A percentile compares a stretch with the other conserved stretches of the same genome.
Evolutionary conservation across 140 eudicot species (phyloP).

Genomic region (Eryngium alpinum): DNA sequence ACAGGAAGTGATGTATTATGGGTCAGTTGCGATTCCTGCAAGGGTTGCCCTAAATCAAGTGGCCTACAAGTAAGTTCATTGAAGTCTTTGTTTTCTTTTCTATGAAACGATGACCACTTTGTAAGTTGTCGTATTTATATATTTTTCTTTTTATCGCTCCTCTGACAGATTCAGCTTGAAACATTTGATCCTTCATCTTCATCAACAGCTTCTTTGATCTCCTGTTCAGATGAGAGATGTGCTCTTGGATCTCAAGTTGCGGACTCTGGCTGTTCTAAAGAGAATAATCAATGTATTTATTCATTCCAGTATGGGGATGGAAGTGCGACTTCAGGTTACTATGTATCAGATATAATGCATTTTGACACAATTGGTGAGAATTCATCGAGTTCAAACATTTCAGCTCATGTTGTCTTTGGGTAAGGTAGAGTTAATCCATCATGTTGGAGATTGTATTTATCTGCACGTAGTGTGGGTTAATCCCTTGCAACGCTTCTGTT

Average conservation of each 20-base stretch:
- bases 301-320: conserved; percentile 79
- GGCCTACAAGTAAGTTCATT: conserved; percentile 65
- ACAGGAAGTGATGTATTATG: conserved; percentile 91
- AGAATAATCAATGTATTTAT: conserved; percentile 45
- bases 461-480: conserved; percentile 9
- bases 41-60: conserved; percentile 81
- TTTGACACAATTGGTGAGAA: conserved; percentile 46
- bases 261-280: conserved; percentile 40
- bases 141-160: background rate
- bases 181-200: conserved; percentile 53
- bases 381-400: conserved; percentile 36
- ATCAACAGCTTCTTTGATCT: conserved; percentile 41
- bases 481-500: conserved; percentile 22
- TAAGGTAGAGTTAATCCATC: conserved; percentile 21
- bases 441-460: background rate
- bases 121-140: conserved; percentile 1
- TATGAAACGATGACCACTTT: background rate
- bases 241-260: conserved; percentile 35
- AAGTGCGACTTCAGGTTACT: conserved; percentile 63
- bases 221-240: conserved; percentile 62
- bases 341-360: conserved; percentile 50
- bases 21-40: conserved; percentile 70
- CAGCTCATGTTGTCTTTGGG: conserved; percentile 69
- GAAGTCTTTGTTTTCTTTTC: background rate
- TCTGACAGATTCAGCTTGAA: conserved; percentile 46